Evolutionary conservation across 495 filamentous ascomycete species (phyloP), one percentile per base, ranked within the genome.

Genomic region (Xanthoparmelia taractica): DNA sequence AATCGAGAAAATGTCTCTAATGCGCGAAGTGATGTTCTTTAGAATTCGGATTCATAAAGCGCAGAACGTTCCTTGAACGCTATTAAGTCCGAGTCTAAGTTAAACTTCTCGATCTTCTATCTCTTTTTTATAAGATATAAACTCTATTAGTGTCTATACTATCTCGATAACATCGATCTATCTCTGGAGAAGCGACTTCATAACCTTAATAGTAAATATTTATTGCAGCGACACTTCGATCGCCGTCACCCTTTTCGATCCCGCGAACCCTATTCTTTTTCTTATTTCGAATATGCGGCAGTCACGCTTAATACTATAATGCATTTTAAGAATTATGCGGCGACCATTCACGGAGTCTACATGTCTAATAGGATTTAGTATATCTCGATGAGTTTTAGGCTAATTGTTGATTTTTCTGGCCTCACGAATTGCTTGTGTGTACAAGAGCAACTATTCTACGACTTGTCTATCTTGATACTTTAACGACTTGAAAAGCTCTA

Each of bases 221-320:
- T 7, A 8, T 57, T 57, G 55, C 55, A 57, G 29, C 41, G 41
- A 18, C 41, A 43, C 41, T 43, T 43, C 41, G 41, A 43, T 18
- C 41, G 41, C 41, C 41, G 55, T 57, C 29, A 57, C 27, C 23
- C 27, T 18, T 29, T 57, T 57, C 55, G 55, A 29, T 29, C 52
- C 55, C 8, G 55, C 55, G 55, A 57, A 57, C n/a, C n/a, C n/a
- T n/a, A n/a, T n/a, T n/a, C n/a, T n/a, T n/a, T n/a, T n/a, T n/a
- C n/a, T n/a, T n/a, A n/a, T n/a, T n/a, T n/a, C n/a, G n/a, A n/a
- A n/a, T n/a, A n/a, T n/a, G n/a, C n/a, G n/a, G n/a, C n/a, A n/a
- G n/a, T n/a, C n/a, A n/a, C n/a, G n/a, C n/a, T n/a, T n/a, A n/a
- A n/a, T n/a, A n/a, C n/a, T n/a, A 41, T 41, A 7, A 41, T 41